Conservation (phyloP, 495 filamentous ascomycete species). For the Aspergillus steynii region DNA sequence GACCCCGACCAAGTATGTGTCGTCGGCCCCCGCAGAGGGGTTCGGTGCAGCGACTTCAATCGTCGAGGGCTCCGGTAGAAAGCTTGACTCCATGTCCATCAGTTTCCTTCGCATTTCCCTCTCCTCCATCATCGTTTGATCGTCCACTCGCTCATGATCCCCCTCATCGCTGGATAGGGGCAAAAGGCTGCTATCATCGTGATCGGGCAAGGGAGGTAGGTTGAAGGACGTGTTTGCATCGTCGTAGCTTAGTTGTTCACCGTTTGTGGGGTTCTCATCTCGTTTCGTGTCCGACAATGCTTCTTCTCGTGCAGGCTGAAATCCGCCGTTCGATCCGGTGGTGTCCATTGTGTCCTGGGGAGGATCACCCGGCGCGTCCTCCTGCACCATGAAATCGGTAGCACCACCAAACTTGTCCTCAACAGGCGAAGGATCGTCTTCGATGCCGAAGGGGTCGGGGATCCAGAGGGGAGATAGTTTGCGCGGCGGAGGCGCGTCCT, state of each 20-base stretch:
- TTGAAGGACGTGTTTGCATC: slow-evolving; percentile 27
- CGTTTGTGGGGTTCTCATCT: slow-evolving; percentile 12
- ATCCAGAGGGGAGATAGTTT: slow-evolving; percentile 28
- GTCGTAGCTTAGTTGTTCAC: slow-evolving; percentile 20
- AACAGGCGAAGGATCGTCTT: slow-evolving; percentile 36
- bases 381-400: slow-evolving; percentile 37
- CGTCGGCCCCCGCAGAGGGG: slow-evolving; percentile 33
- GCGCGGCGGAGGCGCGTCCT: slow-evolving; percentile 26
- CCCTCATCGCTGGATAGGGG: slow-evolving; percentile 41
- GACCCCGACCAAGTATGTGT: slow-evolving; percentile 46
- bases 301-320: slow-evolving; percentile 21
- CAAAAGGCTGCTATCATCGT: slow-evolving; percentile 40
- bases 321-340: slow-evolving; percentile 16
- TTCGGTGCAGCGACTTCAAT: slow-evolving; percentile 38
- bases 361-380: slow-evolving; percentile 32
- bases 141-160: slow-evolving; percentile 40
- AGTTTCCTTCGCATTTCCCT: slow-evolving; percentile 68
- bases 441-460: slow-evolving; percentile 36
- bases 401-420: slow-evolving; percentile 37
- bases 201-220: slow-evolving; percentile 41
- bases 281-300: slow-evolving; percentile 11
- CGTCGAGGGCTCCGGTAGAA: slow-evolving; percentile 57
- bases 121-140: slow-evolving; percentile 59
- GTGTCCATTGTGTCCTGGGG: slow-evolving; percentile 28
- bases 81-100: slow-evolving; percentile 88